Evolutionary conservation across 2,329 filamentous ascomycete species (phyloP).

Genomic region (Fusarium tuaranense): DNA sequence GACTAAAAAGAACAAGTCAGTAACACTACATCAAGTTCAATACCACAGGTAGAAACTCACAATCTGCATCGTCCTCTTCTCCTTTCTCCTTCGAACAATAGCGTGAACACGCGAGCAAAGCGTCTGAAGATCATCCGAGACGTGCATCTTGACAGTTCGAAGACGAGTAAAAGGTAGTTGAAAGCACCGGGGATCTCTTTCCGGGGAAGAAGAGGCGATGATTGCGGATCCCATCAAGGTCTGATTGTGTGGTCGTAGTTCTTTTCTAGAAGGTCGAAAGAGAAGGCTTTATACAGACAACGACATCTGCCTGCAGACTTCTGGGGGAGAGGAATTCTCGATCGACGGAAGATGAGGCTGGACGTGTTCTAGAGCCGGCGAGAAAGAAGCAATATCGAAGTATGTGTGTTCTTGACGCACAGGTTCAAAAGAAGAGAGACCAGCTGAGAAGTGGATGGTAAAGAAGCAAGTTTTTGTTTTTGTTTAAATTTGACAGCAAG

Average conservation of each 20-base stretch:
- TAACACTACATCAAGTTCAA: slow-evolving; percentile 33
- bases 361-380: slow-evolving; percentile 14
- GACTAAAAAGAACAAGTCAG: slow-evolving; percentile 57
- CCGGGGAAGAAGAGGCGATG: slow-evolving; percentile 10
- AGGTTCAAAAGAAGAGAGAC: not conserved
- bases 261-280: slow-evolving; percentile 14
- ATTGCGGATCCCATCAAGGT: slow-evolving; percentile 26
- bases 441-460: slow-evolving; percentile 12
- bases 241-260: not conserved
- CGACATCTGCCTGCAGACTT: too few relatives aligned
- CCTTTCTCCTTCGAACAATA: slow-evolving; percentile 57
- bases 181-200: slow-evolving; percentile 35
- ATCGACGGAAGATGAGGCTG: not conserved
- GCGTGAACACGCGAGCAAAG: slow-evolving; percentile 59
- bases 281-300: not conserved
- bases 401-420: not conserved
- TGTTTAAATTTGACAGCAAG: slow-evolving; percentile 7
- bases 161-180: slow-evolving; percentile 26
- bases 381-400: slow-evolving; percentile 11
- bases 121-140: slow-evolving; percentile 58
- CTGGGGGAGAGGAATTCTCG: not conserved
- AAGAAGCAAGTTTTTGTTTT: slow-evolving; percentile 8
- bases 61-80: slow-evolving; percentile 58
- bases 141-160: slow-evolving; percentile 45
- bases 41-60: slow-evolving; percentile 52